These are phyloP conservation scores for Sabuloglossum arenarium DNA, from an alignment of 495 filamentous ascomycete genomes.

Conservation along the genomic window DNA sequence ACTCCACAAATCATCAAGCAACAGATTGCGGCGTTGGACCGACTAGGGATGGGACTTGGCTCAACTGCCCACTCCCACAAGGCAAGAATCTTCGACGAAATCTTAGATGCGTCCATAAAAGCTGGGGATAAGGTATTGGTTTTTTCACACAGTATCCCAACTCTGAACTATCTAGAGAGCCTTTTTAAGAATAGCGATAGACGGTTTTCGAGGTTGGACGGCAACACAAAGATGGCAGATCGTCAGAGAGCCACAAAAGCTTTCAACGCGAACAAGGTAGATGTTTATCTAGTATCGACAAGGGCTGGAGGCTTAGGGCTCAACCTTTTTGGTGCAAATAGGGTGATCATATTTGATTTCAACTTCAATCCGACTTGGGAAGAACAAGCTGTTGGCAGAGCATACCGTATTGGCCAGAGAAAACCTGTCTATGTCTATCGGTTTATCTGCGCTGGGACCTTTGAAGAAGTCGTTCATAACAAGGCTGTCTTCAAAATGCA, in stretches of 20 bases:
- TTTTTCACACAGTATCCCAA: conserved; percentile 54
- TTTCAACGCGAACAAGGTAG: conserved; percentile 35
- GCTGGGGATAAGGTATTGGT: conserved; percentile 54
- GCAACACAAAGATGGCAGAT: conserved; percentile 25
- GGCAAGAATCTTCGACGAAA: conserved; percentile 37
- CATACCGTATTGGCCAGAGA: conserved; percentile 67
- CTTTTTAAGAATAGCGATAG: conserved; percentile 24
- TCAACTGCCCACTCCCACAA: conserved; percentile 38
- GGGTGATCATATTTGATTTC: conserved; percentile 76
- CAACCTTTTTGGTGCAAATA: conserved; percentile 70
- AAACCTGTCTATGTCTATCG: conserved; percentile 80
- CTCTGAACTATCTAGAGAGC: conserved; percentile 44
- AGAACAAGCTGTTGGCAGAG: conserved; percentile 73
- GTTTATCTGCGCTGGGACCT: conserved; percentile 60
- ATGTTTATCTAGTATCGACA: conserved; percentile 66
- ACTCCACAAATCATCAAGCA: conserved; percentile 12
- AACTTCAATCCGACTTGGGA: conserved; percentile 63
- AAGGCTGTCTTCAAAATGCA: conserved; percentile 61
- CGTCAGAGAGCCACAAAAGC: conserved; percentile 39
- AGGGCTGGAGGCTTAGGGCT: conserved; percentile 61
- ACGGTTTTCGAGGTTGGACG: conserved; percentile 41
- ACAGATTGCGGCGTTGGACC: conserved; percentile 7
- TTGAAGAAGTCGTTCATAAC: conserved; percentile 51
- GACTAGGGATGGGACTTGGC: conserved; percentile 9
- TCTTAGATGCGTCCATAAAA: conserved; percentile 37